Conservation (phyloP, 176 grass and related monocot genomes). For the Paspalum vaginatum region DNA sequence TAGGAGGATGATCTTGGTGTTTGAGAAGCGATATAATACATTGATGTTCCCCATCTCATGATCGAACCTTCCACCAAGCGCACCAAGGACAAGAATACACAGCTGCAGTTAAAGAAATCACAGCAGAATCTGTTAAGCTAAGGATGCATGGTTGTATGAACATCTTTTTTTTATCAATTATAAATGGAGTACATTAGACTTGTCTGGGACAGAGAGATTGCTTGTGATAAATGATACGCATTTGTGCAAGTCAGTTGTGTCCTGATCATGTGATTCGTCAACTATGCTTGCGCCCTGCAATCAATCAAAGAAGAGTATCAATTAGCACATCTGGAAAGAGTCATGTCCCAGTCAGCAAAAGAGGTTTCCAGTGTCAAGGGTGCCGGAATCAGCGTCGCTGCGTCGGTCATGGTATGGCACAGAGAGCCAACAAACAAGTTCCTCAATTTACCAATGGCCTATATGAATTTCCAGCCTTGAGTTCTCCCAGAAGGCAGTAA, state of each 20-base stretch:
- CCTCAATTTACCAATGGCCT: neutral
- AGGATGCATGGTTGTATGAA: neutral
- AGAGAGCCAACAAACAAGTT: neutral
- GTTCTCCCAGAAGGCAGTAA: neutral
- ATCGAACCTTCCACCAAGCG: conserved; percentile 90
- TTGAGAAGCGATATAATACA: conserved; percentile 70
- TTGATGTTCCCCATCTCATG: conserved; percentile 99
- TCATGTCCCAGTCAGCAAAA: neutral
- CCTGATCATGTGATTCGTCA: conserved; percentile 94
- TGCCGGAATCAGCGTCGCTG: neutral
- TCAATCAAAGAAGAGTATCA: conserved; percentile 36
- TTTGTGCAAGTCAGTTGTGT: conserved; percentile 96
- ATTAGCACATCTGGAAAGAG: neutral
- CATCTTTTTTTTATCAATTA: conserved; percentile 12
- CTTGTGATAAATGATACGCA: conserved; percentile 66
- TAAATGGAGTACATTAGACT: conserved; percentile 55
- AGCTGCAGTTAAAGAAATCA: conserved; percentile 51
- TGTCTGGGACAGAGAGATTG: conserved; percentile 40
- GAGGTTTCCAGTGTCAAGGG: neutral
- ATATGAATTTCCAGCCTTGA: neutral
- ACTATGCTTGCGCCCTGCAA: conserved; percentile 72
- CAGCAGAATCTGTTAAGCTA: conserved; percentile 1
- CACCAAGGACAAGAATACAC: conserved; percentile 80
- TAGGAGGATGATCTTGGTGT: conserved; percentile 64
- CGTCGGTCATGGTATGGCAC: neutral